Conservation (phyloP, 2,329 filamentous ascomycete species). For the Didymellaceae sp. region DNA sequence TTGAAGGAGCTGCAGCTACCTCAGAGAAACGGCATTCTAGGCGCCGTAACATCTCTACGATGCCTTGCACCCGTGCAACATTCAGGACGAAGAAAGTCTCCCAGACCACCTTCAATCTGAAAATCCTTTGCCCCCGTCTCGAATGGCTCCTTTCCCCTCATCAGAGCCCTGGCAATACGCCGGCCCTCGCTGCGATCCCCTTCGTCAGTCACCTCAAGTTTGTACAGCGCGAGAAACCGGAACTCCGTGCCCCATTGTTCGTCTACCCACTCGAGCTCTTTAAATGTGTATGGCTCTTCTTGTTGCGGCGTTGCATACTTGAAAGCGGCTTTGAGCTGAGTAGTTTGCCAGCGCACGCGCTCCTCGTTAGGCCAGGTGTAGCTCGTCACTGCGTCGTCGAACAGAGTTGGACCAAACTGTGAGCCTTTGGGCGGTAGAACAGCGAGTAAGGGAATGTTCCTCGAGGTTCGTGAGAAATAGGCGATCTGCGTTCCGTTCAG, state of each 20-base stretch:
- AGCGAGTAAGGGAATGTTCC: conserved; percentile 1
- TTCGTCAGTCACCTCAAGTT: background rate
- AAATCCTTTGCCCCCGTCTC: background rate
- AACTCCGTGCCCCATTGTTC: background rate
- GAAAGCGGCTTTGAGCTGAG: background rate
- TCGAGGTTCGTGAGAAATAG: conserved; percentile 1
- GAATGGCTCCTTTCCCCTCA: background rate
- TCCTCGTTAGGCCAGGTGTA: conserved; percentile 1
- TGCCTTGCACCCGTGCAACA: no score
- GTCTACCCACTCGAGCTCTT: background rate
- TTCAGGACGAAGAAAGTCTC: background rate
- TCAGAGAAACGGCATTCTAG: no score
- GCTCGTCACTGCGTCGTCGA: background rate
- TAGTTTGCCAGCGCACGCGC: conserved; percentile 1
- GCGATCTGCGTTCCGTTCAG: background rate
- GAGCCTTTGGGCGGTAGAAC: background rate
- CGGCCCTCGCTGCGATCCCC: conserved; percentile 1
- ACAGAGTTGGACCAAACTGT: background rate
- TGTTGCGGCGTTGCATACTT: background rate
- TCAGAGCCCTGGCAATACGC: background rate
- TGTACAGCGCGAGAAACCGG: background rate
- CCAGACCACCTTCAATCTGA: background rate
- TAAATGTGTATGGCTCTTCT: background rate
- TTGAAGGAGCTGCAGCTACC: no score
- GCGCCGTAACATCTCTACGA: no score